phyloP scores from a whole-genome alignment of 139 green algal species.

The Micromonas pusilla region DNA sequence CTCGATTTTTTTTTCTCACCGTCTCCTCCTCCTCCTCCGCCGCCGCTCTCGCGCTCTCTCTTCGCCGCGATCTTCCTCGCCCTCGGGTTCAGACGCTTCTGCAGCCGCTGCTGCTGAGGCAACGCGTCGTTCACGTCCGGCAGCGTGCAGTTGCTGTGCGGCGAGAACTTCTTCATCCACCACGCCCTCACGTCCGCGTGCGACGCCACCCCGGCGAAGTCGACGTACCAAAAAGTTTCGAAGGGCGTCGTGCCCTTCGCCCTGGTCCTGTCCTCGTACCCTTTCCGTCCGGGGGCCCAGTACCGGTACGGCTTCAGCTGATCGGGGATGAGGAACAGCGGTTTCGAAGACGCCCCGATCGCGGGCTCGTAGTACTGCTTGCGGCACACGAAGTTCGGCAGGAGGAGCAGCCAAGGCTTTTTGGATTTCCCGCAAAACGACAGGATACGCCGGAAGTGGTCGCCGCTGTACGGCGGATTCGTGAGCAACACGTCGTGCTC shows the following conservation, averaged over 20 bases:
- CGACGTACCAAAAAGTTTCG: slow-evolving; percentile 27
- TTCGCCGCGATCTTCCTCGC: neutral
- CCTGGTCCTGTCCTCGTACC: neutral
- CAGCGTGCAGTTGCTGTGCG: slow-evolving; percentile 4
- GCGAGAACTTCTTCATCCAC: slow-evolving; percentile 19
- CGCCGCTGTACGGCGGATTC: slow-evolving; percentile 47
- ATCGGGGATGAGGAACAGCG: slow-evolving; percentile 27
- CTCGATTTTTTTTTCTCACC: neutral
- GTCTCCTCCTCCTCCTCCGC: neutral
- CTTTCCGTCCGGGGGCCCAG: slow-evolving; percentile 23
- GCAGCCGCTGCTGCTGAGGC: slow-evolving; percentile 14
- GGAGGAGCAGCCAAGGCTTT: slow-evolving; percentile 33
- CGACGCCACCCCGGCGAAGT: neutral
- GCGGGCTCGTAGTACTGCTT: slow-evolving; percentile 30
- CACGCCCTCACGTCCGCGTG: neutral
- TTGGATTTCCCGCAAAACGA: slow-evolving; percentile 21
- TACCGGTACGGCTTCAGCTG: slow-evolving; percentile 21
- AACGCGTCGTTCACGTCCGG: neutral
- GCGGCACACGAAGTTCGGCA: slow-evolving; percentile 36
- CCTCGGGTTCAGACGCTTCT: slow-evolving; percentile 16
- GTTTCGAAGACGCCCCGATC: neutral
- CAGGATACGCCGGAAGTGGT: slow-evolving; percentile 42
- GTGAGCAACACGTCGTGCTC: slow-evolving; percentile 51
- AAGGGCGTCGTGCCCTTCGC: slow-evolving; percentile 24
- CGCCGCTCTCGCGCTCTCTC: neutral